These are phyloP conservation scores for Fraxinus sp. DNA, from an alignment of 305 asterid genomes.

Conservation along the genomic window DNA sequence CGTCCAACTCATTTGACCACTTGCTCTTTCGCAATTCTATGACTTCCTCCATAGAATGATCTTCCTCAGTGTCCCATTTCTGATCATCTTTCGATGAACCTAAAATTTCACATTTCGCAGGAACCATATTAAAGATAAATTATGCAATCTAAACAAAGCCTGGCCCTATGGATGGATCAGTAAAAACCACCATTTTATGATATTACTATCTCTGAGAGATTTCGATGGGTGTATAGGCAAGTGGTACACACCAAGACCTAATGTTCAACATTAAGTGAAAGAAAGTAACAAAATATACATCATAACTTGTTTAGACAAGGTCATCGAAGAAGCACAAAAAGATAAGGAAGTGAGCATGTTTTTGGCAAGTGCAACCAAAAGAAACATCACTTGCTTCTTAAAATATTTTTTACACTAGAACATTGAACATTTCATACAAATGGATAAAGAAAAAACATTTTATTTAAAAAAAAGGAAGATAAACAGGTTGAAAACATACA, in stretches of 20 bases:
- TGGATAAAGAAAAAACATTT: neutral
- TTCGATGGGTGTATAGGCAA: constrained; percentile 8
- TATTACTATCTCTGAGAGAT: neutral
- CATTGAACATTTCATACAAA: neutral
- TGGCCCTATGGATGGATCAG: neutral
- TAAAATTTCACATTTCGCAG: constrained; percentile 23
- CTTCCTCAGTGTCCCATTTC: constrained; percentile 42
- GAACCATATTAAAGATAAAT: constrained; percentile 7
- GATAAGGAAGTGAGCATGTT: neutral
- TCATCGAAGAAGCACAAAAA: neutral
- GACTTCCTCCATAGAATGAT: constrained; percentile 48
- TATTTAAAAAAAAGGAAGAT: constrained; percentile 11
- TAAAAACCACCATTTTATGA: neutral
- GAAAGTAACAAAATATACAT: neutral
- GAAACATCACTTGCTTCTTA: neutral
- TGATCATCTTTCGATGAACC: constrained; percentile 44
- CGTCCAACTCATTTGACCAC: constrained; percentile 89
- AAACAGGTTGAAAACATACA: constrained; percentile 42
- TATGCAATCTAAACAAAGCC: constrained; percentile 3
- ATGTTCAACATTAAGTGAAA: neutral
- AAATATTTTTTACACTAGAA: constrained; percentile 11
- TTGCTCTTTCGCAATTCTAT: constrained; percentile 86
- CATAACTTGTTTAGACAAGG: neutral
- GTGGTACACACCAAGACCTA: neutral
- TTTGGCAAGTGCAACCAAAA: neutral